phyloP scores from a whole-genome alignment of 2,329 filamentous ascomycete species.

The Fusarium scirpi region DNA sequence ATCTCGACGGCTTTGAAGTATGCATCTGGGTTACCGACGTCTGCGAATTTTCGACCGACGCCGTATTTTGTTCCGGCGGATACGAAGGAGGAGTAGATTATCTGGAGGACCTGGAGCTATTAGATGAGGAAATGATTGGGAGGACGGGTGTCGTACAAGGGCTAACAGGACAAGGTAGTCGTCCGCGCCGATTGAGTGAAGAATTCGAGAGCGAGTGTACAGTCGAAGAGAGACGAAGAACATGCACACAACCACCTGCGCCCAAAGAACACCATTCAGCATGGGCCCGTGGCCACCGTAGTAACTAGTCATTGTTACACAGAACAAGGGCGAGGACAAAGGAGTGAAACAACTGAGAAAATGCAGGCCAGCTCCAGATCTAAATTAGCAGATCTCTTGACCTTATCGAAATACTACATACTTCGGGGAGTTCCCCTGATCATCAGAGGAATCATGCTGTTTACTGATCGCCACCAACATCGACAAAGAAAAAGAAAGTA shows the following conservation, averaged over 20 bases:
- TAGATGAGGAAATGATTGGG: too few species aligned
- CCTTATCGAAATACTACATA: neutral
- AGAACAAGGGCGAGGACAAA: neutral
- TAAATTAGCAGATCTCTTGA: fast-evolving
- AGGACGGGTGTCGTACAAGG: too few species aligned
- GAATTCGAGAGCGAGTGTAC: constrained; percentile 16
- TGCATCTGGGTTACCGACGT: neutral
- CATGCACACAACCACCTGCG: constrained; percentile 18
- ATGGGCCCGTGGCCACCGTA: constrained; percentile 29
- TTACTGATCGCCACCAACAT: neutral
- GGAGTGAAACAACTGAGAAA: neutral
- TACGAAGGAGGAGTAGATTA: constrained; percentile 28
- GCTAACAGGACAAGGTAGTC: constrained; percentile 13
- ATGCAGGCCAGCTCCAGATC: too few species aligned
- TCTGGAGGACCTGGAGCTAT: neutral
- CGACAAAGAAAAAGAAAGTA: neutral
- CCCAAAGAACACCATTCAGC: constrained; percentile 25
- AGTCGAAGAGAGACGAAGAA: constrained; percentile 18
- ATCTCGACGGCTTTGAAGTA: constrained; percentile 25
- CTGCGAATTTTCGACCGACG: constrained; percentile 9
- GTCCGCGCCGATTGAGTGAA: constrained; percentile 9
- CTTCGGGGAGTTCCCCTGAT: neutral
- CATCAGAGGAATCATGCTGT: neutral
- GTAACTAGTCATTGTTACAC: constrained; percentile 12
- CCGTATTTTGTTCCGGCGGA: constrained; percentile 15